Evolutionary conservation across 192 early-diverging fungal species (phyloP), one percentile per base, ranked within the genome.

Genomic region (Cladochytrium replicatum): DNA sequence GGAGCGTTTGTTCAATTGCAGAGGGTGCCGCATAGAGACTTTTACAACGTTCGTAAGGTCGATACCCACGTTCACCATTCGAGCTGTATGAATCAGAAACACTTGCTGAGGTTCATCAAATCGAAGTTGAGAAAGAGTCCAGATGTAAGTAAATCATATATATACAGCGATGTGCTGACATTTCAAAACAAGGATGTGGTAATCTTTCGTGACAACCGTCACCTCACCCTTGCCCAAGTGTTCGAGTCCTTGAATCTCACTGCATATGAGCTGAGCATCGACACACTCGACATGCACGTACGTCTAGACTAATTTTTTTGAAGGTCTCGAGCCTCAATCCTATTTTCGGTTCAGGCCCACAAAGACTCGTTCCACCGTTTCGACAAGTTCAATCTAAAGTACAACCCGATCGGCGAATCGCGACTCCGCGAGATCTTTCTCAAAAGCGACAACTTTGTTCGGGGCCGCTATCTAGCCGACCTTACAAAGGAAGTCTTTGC

Each of bases 1-100:
- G 42, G 42, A 9, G 19, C 23, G 19, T 17, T 6, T 43, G 19
- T 43, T 6, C 6, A 9, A 19, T 43, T 9, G 8, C 7, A 81
- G 72, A 53, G 75, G 41, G 90, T 93, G 6, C 87, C 93, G 1
- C 93, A 93, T 51, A 75, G 93, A 48, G 93, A 97, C 61, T 88
- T 93, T 58, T 97, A 97, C 77, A 97, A 97, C 48, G 89, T 97
- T 39, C 85, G 93, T 42, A 97, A 97, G 57, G 91, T 97, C 13
- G 93, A 97, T 65, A 92, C 88, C 39, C 93, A 97, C 74, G 85
- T 97, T 32, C 93, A 97, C 52, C 77, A 91, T 56, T 85, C 86
- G 3, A 75, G 82, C 2, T 92, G 89, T 51, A 93, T 97, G 93
- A 97, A 93, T 63, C 87, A 90, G 59, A 96, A 96, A 69, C 93